A percentile compares a stretch with the other conserved stretches of the same genome.
Evolutionary conservation across 1,139 yeast species (phyloP).

Genomic region (Blastobotrys raffinosifermentans): DNA sequence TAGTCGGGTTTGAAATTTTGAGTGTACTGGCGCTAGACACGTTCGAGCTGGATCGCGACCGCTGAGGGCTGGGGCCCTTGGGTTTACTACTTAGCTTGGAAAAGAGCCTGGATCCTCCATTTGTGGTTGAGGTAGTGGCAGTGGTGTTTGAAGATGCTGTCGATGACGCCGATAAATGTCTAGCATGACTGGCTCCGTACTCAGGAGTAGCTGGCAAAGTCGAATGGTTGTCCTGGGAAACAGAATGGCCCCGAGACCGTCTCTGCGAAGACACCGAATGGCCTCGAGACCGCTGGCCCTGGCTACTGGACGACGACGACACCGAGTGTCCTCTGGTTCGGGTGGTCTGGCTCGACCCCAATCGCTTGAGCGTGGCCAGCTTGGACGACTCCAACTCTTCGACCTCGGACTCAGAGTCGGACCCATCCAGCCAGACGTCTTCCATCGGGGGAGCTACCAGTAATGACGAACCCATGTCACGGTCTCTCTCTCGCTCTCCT

Average conservation of each 20-base stretch:
- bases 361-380: constrained; percentile 2
- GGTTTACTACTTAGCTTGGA: no score
- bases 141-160: not conserved
- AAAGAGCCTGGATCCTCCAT: not conserved
- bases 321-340: not conserved
- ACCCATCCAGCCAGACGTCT: constrained; percentile 26
- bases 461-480: constrained; percentile 9
- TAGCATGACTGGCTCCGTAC: not conserved
- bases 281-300: not conserved
- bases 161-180: not conserved
- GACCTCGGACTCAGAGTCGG: constrained; percentile 16
- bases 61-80: no score
- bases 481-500: no score
- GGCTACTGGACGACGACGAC: not conserved
- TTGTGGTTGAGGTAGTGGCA: not conserved
- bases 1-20: constrained; percentile 23
- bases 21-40: constrained; percentile 2
- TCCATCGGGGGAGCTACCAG: constrained; percentile 22
- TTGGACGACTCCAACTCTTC: constrained; percentile 3
- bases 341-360: constrained; percentile 1
- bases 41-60: not conserved
- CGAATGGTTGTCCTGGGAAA: not conserved
- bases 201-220: not conserved
- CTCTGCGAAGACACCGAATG: not conserved
- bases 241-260: not conserved